Percentiles rank a stretch among this genome's conserved stretches.
phyloP scores from a whole-genome alignment of 2,329 filamentous ascomycete species.

The Colletotrichum sp. region DNA sequence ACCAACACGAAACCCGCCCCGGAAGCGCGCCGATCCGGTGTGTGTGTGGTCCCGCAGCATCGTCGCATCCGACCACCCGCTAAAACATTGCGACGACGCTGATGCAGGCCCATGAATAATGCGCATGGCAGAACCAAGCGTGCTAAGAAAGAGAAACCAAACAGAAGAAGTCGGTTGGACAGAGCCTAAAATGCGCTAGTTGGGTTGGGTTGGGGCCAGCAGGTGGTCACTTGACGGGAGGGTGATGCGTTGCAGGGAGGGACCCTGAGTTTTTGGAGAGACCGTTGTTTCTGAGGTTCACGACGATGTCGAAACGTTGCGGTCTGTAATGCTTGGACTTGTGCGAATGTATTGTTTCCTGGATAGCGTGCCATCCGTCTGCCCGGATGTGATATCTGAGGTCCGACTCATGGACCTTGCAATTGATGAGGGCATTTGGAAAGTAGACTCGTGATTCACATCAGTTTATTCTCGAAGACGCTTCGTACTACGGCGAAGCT shows the following conservation, averaged over 20 bases:
- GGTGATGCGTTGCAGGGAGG: not conserved
- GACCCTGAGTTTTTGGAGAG: not conserved
- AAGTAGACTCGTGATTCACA: too few relatives aligned
- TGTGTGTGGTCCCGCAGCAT: not conserved
- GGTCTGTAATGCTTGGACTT: not conserved
- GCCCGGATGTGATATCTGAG: not conserved
- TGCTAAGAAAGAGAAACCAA: not conserved
- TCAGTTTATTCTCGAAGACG: too few relatives aligned
- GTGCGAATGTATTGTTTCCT: not conserved
- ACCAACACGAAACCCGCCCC: constrained; percentile 5
- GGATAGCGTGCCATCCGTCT: not conserved
- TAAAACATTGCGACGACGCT: constrained; percentile 1
- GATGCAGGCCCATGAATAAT: constrained; percentile 6
- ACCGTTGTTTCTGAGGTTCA: not conserved
- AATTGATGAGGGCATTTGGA: too few relatives aligned
- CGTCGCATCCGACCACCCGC: constrained; percentile 1
- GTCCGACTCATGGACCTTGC: not conserved
- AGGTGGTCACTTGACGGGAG: not conserved
- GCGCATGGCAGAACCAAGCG: not conserved
- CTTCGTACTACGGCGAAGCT: too few relatives aligned
- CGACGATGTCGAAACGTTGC: not conserved
- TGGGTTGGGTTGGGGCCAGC: not conserved
- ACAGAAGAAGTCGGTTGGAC: not conserved
- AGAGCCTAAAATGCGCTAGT: not conserved
- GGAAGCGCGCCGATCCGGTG: constrained; percentile 13